Conservation (phyloP, 345 rosid species). For the Eucalyptus decipiens region DNA sequence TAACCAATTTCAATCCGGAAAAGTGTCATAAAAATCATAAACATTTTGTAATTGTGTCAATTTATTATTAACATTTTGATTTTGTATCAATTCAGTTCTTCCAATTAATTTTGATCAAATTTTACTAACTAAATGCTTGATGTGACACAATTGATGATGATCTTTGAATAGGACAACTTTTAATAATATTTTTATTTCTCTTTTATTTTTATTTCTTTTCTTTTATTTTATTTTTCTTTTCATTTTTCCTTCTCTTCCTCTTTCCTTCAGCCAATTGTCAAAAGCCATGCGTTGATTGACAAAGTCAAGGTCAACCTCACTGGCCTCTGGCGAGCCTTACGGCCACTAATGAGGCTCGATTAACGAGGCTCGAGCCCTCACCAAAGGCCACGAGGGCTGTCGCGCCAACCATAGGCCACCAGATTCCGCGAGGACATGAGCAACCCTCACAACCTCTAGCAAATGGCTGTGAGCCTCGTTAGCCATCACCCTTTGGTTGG, state of each 20-base stretch:
- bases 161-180: rapidly evolving
- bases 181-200: rapidly evolving
- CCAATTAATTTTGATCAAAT: rapidly evolving
- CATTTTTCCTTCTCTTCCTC: no score
- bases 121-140: no score
- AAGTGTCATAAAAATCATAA: no score
- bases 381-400: rapidly evolving
- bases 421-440: rapidly evolving
- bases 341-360: rapidly evolving
- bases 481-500: rapidly evolving
- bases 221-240: no score
- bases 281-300: rapidly evolving
- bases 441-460: rapidly evolving
- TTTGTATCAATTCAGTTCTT: rapidly evolving
- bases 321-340: rapidly evolving
- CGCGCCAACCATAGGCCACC: no score
- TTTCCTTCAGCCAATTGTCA: rapidly evolving
- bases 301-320: no score
- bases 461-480: rapidly evolving
- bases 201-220: rapidly evolving
- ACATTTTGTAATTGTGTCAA: no score
- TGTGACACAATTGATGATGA: rapidly evolving
- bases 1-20: rapidly evolving
- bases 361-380: no score
- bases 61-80: no score